Evolutionary conservation across 208 protist genomes (phyloP).

Genomic region (Wallacemonas sp.): DNA sequence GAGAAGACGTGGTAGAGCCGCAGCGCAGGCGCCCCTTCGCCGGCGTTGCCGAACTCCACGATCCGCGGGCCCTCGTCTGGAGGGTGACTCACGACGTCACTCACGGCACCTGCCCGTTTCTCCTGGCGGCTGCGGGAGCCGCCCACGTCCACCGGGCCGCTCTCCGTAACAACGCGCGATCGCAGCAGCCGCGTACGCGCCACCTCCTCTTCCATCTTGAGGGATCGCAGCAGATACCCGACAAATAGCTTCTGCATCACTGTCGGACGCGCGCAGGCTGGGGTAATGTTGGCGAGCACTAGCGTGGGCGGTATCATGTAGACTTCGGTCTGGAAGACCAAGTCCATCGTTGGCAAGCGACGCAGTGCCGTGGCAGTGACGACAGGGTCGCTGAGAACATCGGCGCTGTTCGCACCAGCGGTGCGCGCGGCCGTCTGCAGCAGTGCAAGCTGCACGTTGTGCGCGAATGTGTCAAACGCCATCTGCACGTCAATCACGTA

Average conservation of each 20-base stretch:
- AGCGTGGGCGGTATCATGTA: not conserved
- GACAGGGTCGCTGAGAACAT: not conserved
- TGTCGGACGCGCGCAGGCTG: not conserved
- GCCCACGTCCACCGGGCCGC: too few species aligned
- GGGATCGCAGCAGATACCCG: slow-evolving; percentile 4
- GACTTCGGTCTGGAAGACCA: not conserved
- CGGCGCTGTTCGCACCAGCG: not conserved
- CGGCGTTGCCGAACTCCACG: not conserved
- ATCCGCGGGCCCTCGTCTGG: not conserved
- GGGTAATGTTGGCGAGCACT: not conserved
- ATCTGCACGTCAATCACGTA: not conserved
- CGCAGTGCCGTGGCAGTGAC: not conserved
- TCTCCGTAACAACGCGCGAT: too few species aligned
- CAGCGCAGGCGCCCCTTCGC: slow-evolving; percentile 2
- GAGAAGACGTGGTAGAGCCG: slow-evolving; percentile 5
- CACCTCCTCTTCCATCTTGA: slow-evolving; percentile 10
- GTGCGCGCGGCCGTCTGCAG: too few species aligned
- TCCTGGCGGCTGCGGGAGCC: too few species aligned
- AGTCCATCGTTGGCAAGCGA: not conserved
- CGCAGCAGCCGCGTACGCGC: slow-evolving; percentile 1
- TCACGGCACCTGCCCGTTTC: too few species aligned
- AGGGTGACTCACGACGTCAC: too few species aligned
- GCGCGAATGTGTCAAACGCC: not conserved
- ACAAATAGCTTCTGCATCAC: slow-evolving; percentile 10
- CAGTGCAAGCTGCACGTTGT: not conserved